phyloP scores from a whole-genome alignment of 305 asterid genomes.

The Fraxinus xanthoxyloides region DNA sequence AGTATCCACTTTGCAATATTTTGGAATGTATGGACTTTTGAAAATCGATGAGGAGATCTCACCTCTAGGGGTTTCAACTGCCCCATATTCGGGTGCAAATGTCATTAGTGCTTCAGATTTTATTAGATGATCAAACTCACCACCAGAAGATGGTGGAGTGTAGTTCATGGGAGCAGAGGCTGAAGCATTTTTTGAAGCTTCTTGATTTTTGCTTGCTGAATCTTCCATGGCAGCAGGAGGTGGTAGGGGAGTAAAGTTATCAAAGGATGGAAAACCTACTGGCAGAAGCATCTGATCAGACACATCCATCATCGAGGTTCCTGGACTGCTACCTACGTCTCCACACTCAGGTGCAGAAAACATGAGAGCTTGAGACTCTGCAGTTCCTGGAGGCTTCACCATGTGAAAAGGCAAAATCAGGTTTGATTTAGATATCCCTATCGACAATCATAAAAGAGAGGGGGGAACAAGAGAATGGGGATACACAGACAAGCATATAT shows the following conservation, averaged over 20 bases:
- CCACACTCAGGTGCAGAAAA: conserved; percentile 71
- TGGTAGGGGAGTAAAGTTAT: conserved; percentile 62
- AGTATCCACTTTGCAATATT: conserved; percentile 79
- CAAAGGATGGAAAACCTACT: conserved; percentile 63
- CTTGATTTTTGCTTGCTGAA: conserved; percentile 61
- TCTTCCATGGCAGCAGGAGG: conserved; percentile 62
- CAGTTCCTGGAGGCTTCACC: conserved; percentile 97
- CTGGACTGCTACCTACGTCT: conserved; percentile 77
- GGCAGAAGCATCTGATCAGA: conserved; percentile 85
- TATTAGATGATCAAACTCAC: conserved; percentile 85
- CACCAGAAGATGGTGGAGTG: conserved; percentile 43
- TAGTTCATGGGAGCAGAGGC: conserved; percentile 49
- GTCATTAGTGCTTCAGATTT: conserved; percentile 98
- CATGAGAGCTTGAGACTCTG: conserved; percentile 64
- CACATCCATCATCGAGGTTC: conserved; percentile 78
- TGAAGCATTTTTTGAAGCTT: conserved; percentile 42
- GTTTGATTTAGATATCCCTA: conserved; percentile 13
- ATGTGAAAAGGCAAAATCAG: conserved; percentile 30
- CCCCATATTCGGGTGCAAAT: conserved; percentile 96
- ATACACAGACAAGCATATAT: conserved; percentile 1
- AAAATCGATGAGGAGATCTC: conserved; percentile 67
- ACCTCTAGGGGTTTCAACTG: conserved; percentile 73
- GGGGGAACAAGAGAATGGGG: conserved; percentile 13
- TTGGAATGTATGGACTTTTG: conserved; percentile 86
- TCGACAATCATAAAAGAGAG: neutral